Base-by-base conservation (phyloP, 208 protist genomes). In the Trypanosoma congolense region DNA sequence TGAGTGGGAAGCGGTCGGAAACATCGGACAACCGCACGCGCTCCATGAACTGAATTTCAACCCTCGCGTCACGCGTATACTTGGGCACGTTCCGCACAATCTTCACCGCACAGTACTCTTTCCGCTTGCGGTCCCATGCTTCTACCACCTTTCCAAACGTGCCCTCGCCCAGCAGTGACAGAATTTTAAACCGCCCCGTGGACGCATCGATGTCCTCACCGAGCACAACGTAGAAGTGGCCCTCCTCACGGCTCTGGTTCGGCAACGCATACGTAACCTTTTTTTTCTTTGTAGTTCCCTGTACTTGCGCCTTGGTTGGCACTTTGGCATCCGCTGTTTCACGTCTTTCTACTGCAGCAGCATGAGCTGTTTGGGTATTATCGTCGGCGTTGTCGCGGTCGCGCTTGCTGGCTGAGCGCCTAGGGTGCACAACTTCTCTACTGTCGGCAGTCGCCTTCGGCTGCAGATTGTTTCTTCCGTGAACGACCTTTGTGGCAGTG, bases 131-230 rank as follows among this genome's bases (percentile, higher is more conserved):
- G 60, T 94, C 87, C 82, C 83, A 94, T 52, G 84, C 76, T 69
- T 92, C 80, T 25, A 95, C 79, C 33, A 93, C 88, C 66, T 91
- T 92, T 48, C 79, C 88, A 60, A 93, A 92, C 25, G 88, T 95
- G 50, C 87, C 87, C 69, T 95, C 82, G 42, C 87, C 83, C 18
- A 93, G 61, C 56, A 92, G 67, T 25, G 78, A 87, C n/a, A 95
- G 80, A 45, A 95, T 93, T 67, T 95, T 92, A 73, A 86, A 92
- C 21, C 87, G 77, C 59, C 83, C 62, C 58, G 82, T 87, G 5
- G 77, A 87, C 25, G 85, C 87, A 54, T 92, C 84, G 56, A 95
- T 84, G 65, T 92, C 81, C 65, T 92, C 83, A 46, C 88, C 88
- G 40, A 92, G 75, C 49, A 93, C 85, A 40, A 95, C 83, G 70